These are phyloP conservation scores for Hypseocharis bilobata DNA, from an alignment of 441 rosid species.

Conservation along the genomic window DNA sequence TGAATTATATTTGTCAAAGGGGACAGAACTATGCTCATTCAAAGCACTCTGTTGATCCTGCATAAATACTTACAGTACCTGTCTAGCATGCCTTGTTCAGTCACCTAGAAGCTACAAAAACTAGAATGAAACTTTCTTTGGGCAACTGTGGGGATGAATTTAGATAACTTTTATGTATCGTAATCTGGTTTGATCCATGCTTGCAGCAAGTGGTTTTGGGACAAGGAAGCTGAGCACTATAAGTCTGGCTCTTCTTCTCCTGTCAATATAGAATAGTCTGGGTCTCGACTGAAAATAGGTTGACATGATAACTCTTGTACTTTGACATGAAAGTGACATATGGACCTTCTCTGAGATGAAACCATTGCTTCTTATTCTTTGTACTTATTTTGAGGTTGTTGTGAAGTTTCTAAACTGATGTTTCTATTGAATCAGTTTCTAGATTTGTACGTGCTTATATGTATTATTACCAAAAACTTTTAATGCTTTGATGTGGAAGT, in stretches of 20 bases:
- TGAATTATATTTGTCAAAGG: too few relatives aligned
- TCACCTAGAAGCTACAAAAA: too few relatives aligned
- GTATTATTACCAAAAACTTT: too few relatives aligned
- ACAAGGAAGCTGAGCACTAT: neutral
- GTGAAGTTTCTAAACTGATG: neutral
- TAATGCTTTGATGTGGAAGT: neutral
- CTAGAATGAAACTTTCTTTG: too few relatives aligned
- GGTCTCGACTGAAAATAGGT: neutral
- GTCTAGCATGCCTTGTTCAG: too few relatives aligned
- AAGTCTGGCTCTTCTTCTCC: neutral
- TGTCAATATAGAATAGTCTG: neutral
- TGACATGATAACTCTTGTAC: neutral
- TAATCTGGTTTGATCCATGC: neutral
- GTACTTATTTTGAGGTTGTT: neutral
- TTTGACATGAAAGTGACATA: neutral
- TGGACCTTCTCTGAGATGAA: conserved; percentile 1
- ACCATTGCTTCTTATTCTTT: neutral
- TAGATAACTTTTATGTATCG: neutral
- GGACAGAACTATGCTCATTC: too few relatives aligned
- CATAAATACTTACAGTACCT: too few relatives aligned
- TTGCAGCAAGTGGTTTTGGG: neutral
- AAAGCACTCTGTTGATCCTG: neutral
- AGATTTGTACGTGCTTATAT: too few relatives aligned
- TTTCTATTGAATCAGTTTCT: neutral
- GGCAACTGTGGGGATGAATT: neutral